Percentiles rank a stretch among this genome's conserved stretches.
phyloP scores from a whole-genome alignment of 306 rosid species.

The Trifolium pratense region DNA sequence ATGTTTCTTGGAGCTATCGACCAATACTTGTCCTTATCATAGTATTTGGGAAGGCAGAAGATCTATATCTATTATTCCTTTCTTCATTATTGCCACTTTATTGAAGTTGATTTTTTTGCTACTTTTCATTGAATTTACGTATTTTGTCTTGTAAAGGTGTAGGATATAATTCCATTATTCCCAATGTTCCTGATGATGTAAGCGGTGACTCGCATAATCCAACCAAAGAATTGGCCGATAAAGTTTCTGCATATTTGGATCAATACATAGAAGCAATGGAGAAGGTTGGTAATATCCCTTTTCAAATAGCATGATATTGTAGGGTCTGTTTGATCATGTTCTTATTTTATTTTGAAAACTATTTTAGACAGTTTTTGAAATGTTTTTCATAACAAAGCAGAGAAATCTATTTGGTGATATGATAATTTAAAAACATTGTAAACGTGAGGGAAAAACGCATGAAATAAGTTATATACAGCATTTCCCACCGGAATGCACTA shows the following conservation, averaged over 20 bases:
- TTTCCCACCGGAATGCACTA: constrained; percentile 5
- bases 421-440: background rate
- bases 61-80: constrained; percentile 8
- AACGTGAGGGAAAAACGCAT: background rate
- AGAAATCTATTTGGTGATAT: constrained; percentile 7
- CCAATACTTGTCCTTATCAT: constrained; percentile 18
- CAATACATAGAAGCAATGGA: constrained; percentile 91
- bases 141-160: constrained; percentile 58
- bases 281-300: constrained; percentile 59
- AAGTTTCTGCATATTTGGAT: constrained; percentile 66
- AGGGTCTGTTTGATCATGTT: background rate
- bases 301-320: constrained; percentile 23
- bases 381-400: background rate
- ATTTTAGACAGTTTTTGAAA: background rate
- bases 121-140: background rate
- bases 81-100: constrained; percentile 10
- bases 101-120: background rate
- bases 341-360: background rate
- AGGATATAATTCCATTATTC: constrained; percentile 80
- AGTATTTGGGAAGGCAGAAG: constrained; percentile 14
- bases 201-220: constrained; percentile 56
- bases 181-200: constrained; percentile 67
- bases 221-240: constrained; percentile 65
- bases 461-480: background rate
- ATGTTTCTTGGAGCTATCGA: constrained; percentile 29